phyloP scores from a whole-genome alignment of 441 rosid species.

The Rhodomyrtus psidioides region DNA sequence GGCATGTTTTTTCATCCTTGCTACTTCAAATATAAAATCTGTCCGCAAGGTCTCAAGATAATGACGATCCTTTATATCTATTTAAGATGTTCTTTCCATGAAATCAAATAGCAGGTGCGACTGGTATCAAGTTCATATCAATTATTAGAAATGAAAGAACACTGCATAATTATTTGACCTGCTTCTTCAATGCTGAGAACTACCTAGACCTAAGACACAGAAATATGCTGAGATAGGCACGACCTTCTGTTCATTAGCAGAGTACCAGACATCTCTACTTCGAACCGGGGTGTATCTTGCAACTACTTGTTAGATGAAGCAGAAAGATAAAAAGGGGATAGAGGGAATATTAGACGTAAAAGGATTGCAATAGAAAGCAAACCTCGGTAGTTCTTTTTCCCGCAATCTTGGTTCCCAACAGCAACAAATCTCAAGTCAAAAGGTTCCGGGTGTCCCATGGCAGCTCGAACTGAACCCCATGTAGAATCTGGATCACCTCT shows the following conservation, averaged over 20 bases:
- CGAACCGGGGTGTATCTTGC: background rate
- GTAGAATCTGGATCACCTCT: conserved; percentile 53
- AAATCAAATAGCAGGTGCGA: background rate
- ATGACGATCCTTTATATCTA: background rate
- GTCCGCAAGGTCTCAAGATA: background rate
- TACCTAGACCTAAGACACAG: background rate
- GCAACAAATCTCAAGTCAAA: conserved; percentile 88
- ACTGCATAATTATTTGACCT: background rate
- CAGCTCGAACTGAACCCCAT: conserved; percentile 84
- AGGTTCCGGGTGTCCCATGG: conserved; percentile 84
- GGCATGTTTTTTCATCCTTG: background rate
- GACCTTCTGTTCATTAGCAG: background rate
- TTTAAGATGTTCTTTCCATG: background rate
- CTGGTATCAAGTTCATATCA: background rate
- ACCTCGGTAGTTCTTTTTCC: conserved; percentile 79
- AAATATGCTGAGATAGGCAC: background rate
- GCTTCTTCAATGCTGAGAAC: background rate
- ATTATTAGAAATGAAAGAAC: background rate
- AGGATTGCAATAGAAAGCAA: conserved; percentile 2
- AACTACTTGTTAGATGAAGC: background rate
- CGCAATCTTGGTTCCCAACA: conserved; percentile 82
- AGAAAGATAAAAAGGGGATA: background rate
- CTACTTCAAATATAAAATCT: background rate
- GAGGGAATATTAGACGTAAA: background rate
- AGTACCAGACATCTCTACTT: background rate